These are phyloP conservation scores for Cyberlindnera euphorbiae DNA, from an alignment of 805 yeast species.

Conservation along the genomic window DNA sequence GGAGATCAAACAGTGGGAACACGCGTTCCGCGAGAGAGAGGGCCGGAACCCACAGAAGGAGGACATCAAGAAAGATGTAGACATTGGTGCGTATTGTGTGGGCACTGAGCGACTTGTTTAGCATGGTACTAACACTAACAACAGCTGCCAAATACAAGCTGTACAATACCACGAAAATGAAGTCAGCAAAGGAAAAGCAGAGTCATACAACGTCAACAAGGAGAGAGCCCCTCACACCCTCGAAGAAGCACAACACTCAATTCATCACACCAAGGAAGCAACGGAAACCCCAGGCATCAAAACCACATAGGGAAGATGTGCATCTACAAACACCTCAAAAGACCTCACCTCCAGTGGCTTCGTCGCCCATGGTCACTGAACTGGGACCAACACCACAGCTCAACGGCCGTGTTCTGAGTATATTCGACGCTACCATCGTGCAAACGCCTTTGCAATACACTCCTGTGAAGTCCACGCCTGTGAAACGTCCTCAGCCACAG, in stretches of 20 bases:
- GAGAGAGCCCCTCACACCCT: constrained; percentile 24
- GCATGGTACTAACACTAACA: not conserved
- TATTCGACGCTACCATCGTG: constrained; percentile 45
- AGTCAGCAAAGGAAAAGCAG: too few species aligned
- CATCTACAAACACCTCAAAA: constrained; percentile 21
- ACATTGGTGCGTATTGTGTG: constrained; percentile 21
- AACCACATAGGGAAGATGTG: not conserved
- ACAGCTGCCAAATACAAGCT: constrained; percentile 16
- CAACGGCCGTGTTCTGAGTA: constrained; percentile 67
- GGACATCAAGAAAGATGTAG: constrained; percentile 40
- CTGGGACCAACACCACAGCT: constrained; percentile 88
- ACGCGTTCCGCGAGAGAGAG: constrained; percentile 32
- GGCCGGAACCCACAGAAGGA: constrained; percentile 43
- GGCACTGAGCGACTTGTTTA: not conserved
- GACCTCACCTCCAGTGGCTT: constrained; percentile 18
- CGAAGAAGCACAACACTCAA: constrained; percentile 15
- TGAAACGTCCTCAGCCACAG: too few species aligned
- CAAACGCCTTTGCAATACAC: constrained; percentile 10
- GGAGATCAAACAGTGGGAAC: constrained; percentile 54
- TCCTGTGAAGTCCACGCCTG: constrained; percentile 14
- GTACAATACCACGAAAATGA: constrained; percentile 7
- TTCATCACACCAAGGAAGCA: constrained; percentile 6
- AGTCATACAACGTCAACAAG: not conserved
- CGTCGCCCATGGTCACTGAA: constrained; percentile 28
- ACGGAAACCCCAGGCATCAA: not conserved